Evolutionary conservation across 1,284 basidiomycete species (phyloP).

Genomic region (Spongispora temasekensis): DNA sequence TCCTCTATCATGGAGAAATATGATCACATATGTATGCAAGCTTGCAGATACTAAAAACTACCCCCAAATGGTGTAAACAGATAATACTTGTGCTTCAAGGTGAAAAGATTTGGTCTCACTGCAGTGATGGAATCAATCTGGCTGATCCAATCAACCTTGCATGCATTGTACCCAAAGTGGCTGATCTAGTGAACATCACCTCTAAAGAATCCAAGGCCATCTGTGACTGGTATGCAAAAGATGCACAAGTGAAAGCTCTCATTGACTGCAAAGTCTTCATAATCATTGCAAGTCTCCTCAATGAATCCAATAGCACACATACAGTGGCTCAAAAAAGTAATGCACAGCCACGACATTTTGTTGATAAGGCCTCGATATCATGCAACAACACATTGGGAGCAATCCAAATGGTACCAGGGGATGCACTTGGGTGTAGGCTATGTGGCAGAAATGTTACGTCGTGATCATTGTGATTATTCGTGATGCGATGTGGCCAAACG

Average conservation of each 20-base stretch:
- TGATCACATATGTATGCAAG: constrained; percentile 4
- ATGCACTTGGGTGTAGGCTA: too few relatives aligned
- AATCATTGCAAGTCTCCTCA: rapidly evolving
- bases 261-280: not conserved
- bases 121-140: not conserved
- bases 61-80: not conserved
- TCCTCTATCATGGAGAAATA: constrained; percentile 6
- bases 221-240: not conserved
- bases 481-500: too few relatives aligned
- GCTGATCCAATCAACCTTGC: not conserved
- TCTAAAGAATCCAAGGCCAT: not conserved
- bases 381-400: too few relatives aligned
- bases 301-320: too few relatives aligned
- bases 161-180: not conserved
- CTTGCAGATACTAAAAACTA: not conserved
- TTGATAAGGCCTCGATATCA: too few relatives aligned
- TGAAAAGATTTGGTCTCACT: not conserved
- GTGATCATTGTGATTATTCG: too few relatives aligned
- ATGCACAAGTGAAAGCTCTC: not conserved
- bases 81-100: not conserved
- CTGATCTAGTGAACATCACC: not conserved
- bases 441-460: too few relatives aligned
- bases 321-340: too few relatives aligned
- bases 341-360: too few relatives aligned
- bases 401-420: too few relatives aligned